These are phyloP conservation scores for Halophytophthora polymorphica DNA, from an alignment of 352 stramenopile species.

Conservation along the genomic window DNA sequence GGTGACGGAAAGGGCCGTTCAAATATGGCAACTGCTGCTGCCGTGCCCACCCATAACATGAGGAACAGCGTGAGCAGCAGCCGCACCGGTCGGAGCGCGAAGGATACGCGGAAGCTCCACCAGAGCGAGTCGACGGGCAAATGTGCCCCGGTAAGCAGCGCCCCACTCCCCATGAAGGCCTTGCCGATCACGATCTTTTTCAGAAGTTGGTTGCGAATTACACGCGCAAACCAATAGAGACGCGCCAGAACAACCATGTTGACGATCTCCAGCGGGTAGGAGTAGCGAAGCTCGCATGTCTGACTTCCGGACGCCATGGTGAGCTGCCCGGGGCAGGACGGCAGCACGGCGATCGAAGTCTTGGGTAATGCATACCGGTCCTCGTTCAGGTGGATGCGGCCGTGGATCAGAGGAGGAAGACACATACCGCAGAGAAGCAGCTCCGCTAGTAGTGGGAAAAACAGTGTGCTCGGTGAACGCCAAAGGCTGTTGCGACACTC, in stretches of 20 bases:
- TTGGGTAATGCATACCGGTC: constrained; percentile 33
- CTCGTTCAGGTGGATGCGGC: constrained; percentile 39
- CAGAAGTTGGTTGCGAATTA: constrained; percentile 50
- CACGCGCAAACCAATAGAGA: constrained; percentile 57
- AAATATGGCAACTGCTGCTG: constrained; percentile 50
- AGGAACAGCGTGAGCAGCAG: constrained; percentile 46
- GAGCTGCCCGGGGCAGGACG: constrained; percentile 24
- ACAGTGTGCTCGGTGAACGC: constrained; percentile 21
- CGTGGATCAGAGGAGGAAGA: constrained; percentile 51
- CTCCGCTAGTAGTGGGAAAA: constrained; percentile 44
- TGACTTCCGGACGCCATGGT: constrained; percentile 18
- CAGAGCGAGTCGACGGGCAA: constrained; percentile 40
- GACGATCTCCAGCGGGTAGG: constrained; percentile 56
- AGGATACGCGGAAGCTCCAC: constrained; percentile 57
- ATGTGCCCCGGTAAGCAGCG: constrained; percentile 12
- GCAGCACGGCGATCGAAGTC: constrained; percentile 7
- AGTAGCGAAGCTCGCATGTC: constrained; percentile 43
- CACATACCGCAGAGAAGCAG: constrained; percentile 38
- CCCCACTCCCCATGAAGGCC: constrained; percentile 20
- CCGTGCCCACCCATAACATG: constrained; percentile 44
- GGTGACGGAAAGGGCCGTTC: constrained; percentile 57
- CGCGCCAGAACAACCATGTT: constrained; percentile 59
- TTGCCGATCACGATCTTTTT: constrained; percentile 31
- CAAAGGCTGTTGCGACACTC: constrained; percentile 13
- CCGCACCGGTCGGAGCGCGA: constrained; percentile 33